A percentile compares a stretch with the other conserved stretches of the same genome.
Conservation (phyloP, 106 monocot species). For the Platanthera zijinensis region DNA sequence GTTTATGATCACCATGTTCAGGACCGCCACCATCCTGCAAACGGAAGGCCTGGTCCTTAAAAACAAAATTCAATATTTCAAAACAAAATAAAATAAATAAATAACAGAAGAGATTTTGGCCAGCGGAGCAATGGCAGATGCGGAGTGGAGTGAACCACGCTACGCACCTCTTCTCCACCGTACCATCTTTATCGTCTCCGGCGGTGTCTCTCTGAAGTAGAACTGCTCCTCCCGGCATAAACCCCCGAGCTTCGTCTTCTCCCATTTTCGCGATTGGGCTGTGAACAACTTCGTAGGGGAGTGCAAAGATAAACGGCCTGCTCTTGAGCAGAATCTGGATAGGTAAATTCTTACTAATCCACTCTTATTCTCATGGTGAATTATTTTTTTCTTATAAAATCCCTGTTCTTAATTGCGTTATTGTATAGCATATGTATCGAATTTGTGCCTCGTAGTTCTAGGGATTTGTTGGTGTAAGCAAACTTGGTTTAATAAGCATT, state of each 20-base stretch:
- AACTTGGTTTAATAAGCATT: too few relatives aligned
- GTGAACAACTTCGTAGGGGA: background rate
- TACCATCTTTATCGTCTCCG: constrained; percentile 1
- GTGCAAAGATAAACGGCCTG: background rate
- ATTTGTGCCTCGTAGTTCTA: too few relatives aligned
- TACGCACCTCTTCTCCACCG: background rate
- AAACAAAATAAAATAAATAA: too few relatives aligned
- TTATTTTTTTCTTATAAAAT: background rate
- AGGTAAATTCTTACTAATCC: background rate
- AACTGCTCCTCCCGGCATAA: background rate
- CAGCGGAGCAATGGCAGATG: background rate
- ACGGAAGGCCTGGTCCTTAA: too few relatives aligned
- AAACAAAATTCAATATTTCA: too few relatives aligned
- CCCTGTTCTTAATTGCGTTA: background rate
- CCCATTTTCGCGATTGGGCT: background rate
- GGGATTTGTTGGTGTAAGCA: too few relatives aligned
- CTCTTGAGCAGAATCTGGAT: background rate
- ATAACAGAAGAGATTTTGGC: too few relatives aligned
- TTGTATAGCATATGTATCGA: too few relatives aligned
- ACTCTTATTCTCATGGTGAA: background rate
- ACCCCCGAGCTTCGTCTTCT: background rate
- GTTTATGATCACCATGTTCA: too few relatives aligned
- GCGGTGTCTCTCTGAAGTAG: too few relatives aligned
- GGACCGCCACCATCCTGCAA: too few relatives aligned
- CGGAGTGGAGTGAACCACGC: background rate